Percentiles rank a stretch among this genome's conserved stretches.
phyloP scores from a whole-genome alignment of 2,329 filamentous ascomycete species.

The Tolypocladium paradoxum region DNA sequence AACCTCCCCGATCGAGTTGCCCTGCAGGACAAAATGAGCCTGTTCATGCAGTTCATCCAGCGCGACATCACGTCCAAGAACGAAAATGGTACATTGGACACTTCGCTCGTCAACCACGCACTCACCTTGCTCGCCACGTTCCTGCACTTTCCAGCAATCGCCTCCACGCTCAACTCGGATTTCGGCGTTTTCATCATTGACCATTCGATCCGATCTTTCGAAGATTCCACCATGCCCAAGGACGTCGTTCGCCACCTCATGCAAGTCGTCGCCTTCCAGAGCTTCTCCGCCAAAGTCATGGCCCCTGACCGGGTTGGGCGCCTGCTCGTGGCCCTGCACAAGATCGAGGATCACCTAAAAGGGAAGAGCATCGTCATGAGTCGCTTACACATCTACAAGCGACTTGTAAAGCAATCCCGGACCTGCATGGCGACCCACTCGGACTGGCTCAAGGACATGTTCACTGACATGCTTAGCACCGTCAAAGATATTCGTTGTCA shows the following conservation, averaged over 20 bases:
- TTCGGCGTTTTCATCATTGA: constrained; percentile 75
- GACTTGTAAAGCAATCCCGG: constrained; percentile 61
- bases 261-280: constrained; percentile 70
- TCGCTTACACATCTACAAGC: constrained; percentile 68
- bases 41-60: constrained; percentile 73
- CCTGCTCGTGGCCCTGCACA: constrained; percentile 59
- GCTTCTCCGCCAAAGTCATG: constrained; percentile 66
- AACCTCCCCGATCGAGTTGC: constrained; percentile 66
- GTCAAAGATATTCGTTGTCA: constrained; percentile 65
- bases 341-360: constrained; percentile 60
- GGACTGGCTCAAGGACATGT: constrained; percentile 73
- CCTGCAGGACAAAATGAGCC: constrained; percentile 62
- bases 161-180: constrained; percentile 60
- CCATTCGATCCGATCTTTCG: constrained; percentile 62
- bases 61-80: constrained; percentile 62
- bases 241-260: constrained; percentile 69
- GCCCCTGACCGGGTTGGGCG: constrained; percentile 58
- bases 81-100: constrained; percentile 46
- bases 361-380: constrained; percentile 75
- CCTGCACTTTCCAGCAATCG: constrained; percentile 62
- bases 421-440: constrained; percentile 58
- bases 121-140: constrained; percentile 69
- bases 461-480: constrained; percentile 70
- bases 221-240: constrained; percentile 60
- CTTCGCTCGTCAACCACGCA: constrained; percentile 64